These are phyloP conservation scores for Mycena galopus DNA, from an alignment of 768 basidiomycete species.

Conservation along the genomic window DNA sequence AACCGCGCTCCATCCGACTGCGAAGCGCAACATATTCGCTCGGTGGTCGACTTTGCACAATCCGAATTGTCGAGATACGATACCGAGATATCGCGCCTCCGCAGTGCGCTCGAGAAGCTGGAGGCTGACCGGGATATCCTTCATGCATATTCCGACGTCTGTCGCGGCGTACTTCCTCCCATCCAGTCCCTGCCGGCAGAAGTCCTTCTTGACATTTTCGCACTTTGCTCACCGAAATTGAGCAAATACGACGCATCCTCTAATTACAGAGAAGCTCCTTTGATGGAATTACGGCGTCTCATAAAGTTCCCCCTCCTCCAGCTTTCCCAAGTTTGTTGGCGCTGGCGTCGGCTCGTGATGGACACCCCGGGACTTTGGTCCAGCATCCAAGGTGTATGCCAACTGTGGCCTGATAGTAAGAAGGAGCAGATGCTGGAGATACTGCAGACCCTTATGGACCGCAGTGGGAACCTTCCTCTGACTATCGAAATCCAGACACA, in stretches of 20 bases:
- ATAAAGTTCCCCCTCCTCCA: not conserved
- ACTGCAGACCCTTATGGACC: conserved; percentile 1
- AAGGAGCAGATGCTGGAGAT: conserved; percentile 2
- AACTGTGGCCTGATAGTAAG: not conserved
- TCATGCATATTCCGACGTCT: not conserved
- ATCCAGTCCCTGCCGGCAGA: not conserved
- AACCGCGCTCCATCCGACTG: not conserved
- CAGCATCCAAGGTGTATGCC: not conserved
- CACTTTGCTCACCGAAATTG: not conserved
- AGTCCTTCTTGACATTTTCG: conserved; percentile 4
- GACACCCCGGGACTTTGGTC: conserved; percentile 7
- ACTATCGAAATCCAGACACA: not conserved
- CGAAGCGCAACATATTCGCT: not conserved
- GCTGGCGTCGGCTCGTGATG: not conserved
- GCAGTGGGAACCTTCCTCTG: conserved; percentile 1
- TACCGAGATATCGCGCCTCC: conserved; percentile 5
- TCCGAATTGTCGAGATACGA: conserved; percentile 6
- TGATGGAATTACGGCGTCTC: not conserved
- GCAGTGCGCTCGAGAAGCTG: not conserved
- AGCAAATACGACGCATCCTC: not conserved
- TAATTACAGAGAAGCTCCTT: not conserved
- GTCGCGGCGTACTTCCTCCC: not conserved
- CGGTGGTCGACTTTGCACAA: conserved; percentile 5
- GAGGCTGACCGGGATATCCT: not conserved
- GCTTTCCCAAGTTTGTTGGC: not conserved